Conservation (phyloP, 2,329 filamentous ascomycete genomes). For the Pseudocercospora cruenta region DNA sequence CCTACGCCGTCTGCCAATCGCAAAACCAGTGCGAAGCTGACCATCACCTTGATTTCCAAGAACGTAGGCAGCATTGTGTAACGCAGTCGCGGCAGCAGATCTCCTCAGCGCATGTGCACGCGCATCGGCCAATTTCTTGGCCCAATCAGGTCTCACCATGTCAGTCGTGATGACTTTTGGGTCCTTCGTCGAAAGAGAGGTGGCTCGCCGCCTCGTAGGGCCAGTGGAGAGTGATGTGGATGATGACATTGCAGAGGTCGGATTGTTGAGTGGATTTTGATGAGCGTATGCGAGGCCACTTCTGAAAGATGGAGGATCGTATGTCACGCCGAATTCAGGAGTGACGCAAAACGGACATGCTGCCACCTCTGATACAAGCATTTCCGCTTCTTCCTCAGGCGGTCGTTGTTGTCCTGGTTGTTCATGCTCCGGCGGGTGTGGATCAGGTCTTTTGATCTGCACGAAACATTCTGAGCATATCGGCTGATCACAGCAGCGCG, state of each 20-base stretch:
- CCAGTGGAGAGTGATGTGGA: slow-evolving; percentile 70
- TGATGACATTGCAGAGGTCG: slow-evolving; percentile 78
- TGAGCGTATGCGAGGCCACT: slow-evolving; percentile 74
- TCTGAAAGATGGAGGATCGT: slow-evolving; percentile 84
- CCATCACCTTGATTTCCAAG: slow-evolving; percentile 61
- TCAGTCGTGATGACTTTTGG: slow-evolving; percentile 91
- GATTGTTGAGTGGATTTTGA: slow-evolving; percentile 55
- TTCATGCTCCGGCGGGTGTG: slow-evolving; percentile 76
- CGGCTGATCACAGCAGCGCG: slow-evolving; percentile 90
- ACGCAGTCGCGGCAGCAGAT: slow-evolving; percentile 87
- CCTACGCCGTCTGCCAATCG: slow-evolving; percentile 52
- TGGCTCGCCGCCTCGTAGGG: slow-evolving; percentile 60
- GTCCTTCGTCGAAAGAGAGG: slow-evolving; percentile 77
- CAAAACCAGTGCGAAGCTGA: slow-evolving; percentile 43
- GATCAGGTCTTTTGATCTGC: slow-evolving; percentile 93
- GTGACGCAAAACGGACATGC: slow-evolving; percentile 94
- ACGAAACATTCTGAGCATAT: slow-evolving; percentile 99
- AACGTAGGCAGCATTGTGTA: slow-evolving; percentile 93
- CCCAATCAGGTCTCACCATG: slow-evolving; percentile 90
- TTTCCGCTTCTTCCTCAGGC: slow-evolving; percentile 55
- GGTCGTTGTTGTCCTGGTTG: slow-evolving; percentile 41
- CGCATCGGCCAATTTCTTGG: slow-evolving; percentile 82
- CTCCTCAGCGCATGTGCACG: slow-evolving; percentile 82
- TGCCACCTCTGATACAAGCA: slow-evolving; percentile 87
- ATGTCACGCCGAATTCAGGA: slow-evolving; percentile 94